A percentile compares a stretch with the other conserved stretches of the same genome.
phyloP scores from a whole-genome alignment of 1,284 basidiomycete genomes.

The Coriolopsis trogii region DNA sequence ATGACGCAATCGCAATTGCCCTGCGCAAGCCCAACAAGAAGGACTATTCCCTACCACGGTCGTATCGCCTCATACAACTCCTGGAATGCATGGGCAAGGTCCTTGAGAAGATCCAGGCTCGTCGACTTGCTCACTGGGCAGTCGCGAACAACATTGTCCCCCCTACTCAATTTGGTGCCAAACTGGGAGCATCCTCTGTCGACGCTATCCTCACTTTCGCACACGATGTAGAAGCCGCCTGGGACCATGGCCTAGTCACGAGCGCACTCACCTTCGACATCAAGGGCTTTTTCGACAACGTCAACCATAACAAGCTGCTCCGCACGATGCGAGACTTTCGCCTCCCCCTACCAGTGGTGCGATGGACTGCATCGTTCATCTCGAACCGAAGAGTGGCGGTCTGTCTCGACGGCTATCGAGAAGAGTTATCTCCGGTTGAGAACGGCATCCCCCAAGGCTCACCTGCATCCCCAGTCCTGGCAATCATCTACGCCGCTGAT shows the following conservation, averaged over 20 bases:
- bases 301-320: constrained; percentile 4
- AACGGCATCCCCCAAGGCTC: too few relatives aligned
- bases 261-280: constrained; percentile 12
- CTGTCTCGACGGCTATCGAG: constrained; percentile 4
- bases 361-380: constrained; percentile 10
- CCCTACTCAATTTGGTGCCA: background rate
- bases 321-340: background rate
- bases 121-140: background rate
- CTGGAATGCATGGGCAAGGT: constrained; percentile 29
- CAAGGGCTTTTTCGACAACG: constrained; percentile 15
- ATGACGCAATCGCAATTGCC: too few relatives aligned
- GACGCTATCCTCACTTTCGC: constrained; percentile 12
- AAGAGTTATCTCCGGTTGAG: constrained; percentile 1
- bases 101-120: constrained; percentile 22
- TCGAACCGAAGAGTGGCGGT: constrained; percentile 1
- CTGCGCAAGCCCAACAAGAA: constrained; percentile 17
- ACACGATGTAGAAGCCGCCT: constrained; percentile 6
- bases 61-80: constrained; percentile 28
- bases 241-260: constrained; percentile 5
- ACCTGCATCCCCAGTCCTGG: too few relatives aligned
- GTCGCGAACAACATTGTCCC: constrained; percentile 7
- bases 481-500: too few relatives aligned
- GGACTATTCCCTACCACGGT: constrained; percentile 22
- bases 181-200: constrained; percentile 8
- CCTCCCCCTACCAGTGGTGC: constrained; percentile 4